Conservation (phyloP, 805 yeast genomes). For the Kazachstania martiniae region DNA sequence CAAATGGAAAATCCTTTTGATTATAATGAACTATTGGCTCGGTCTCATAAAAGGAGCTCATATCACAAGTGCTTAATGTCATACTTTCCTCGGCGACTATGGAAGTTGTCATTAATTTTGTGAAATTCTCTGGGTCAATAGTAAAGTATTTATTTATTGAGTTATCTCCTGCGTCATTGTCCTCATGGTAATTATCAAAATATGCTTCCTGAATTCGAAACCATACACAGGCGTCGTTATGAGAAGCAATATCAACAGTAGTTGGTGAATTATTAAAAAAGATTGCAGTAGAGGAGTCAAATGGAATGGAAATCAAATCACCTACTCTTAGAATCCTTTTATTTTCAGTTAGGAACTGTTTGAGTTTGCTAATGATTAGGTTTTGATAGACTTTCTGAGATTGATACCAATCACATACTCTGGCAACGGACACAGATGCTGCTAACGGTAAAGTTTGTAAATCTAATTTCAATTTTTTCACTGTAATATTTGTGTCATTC, state of each 20-base stretch:
- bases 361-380: slow-evolving; percentile 43
- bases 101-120: slow-evolving; percentile 65
- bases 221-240: slow-evolving; percentile 75
- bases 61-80: slow-evolving; percentile 6
- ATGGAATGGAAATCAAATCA: slow-evolving; percentile 66
- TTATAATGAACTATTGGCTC: slow-evolving; percentile 27
- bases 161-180: slow-evolving; percentile 2
- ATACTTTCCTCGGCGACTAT: slow-evolving; percentile 32
- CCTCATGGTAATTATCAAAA: slow-evolving; percentile 13
- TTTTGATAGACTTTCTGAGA: slow-evolving; percentile 22
- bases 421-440: slow-evolving; percentile 14
- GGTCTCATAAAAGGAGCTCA: background rate
- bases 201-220: slow-evolving; percentile 50
- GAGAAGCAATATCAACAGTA: background rate
- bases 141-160: background rate
- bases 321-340: slow-evolving; percentile 50
- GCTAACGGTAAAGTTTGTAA: slow-evolving; percentile 12
- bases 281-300: slow-evolving; percentile 36
- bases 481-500: slow-evolving; percentile 1
- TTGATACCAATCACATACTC: slow-evolving; percentile 21
- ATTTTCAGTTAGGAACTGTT: slow-evolving; percentile 46
- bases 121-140: slow-evolving; percentile 50
- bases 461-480: slow-evolving; percentile 5
- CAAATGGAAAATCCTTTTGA: slow-evolving; percentile 33
- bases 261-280: slow-evolving; percentile 4